Evolutionary conservation across 805 yeast species (phyloP), one percentile per base, ranked within the genome.

Genomic region (Wickerhamiella australiensis): DNA sequence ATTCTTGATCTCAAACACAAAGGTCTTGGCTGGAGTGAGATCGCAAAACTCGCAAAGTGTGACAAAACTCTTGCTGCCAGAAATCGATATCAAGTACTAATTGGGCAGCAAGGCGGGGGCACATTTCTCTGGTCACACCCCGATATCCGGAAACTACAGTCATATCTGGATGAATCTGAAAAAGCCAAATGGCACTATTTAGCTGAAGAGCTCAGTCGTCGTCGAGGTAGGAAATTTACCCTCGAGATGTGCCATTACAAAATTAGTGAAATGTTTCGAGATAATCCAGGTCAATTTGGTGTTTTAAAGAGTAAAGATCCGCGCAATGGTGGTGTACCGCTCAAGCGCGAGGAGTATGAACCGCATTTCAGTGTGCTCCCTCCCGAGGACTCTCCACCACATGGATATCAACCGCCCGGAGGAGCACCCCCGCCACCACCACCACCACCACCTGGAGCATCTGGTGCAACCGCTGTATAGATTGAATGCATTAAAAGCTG

Each of bases 21-120:
- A 44, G 86, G 88, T 26, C 76, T 74, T 54, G 66, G 78, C 1
- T 82, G 92, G 90, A 78, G 75, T 4, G 85, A 81, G 53, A 82
- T 82, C 42, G 86, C 88, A 0, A 77, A 77, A 49, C 65, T 69
- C 2, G 74, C 85, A 1, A 72, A 74, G 3, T 81, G 82, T 25
- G 83, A 79, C 7, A 74, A 79, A 38, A 79, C 76, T 52, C 65
- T 82, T 36, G 85, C 90, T 0, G 90, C 88, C 0, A 66, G 90
- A 51, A 82, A 82, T 60, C 66, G 90, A 52, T 83, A 83, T 57
- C 90, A 82, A 63, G 90, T 82, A 3, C 70, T 82, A 44, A 81
- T 83, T 55, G 92, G 92, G 3, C 90, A 82, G 60, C 90, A 82
- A 58, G 90, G 90, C 3, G 82, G 83, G 29, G 83, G 82, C 11